phyloP scores from a whole-genome alignment of 106 monocot species.

The Gastrodia elata region DNA sequence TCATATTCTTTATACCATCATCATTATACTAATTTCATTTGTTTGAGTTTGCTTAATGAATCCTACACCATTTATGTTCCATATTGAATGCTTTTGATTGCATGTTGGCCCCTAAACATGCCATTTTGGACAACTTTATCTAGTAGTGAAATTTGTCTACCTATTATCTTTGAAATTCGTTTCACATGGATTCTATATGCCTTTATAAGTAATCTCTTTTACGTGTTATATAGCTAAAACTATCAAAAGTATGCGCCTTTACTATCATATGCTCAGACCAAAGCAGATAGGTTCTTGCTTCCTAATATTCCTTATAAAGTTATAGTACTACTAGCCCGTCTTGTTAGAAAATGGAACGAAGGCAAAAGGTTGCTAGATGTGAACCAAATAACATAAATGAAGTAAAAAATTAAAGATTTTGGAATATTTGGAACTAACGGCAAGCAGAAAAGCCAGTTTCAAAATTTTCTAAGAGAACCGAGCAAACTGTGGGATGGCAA shows the following conservation, averaged over 20 bases:
- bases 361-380: neutral
- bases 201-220: neutral
- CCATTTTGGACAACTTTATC: too few species aligned
- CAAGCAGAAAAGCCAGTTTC: neutral
- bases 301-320: neutral
- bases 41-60: too few species aligned
- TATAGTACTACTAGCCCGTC: neutral
- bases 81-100: too few species aligned
- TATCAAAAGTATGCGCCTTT: neutral
- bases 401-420: neutral
- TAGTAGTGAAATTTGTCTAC: too few species aligned
- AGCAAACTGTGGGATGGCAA: too few species aligned
- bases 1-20: too few species aligned
- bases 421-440: neutral
- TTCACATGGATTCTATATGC: neutral
- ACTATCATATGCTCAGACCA: neutral
- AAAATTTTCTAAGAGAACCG: neutral
- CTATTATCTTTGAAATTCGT: neutral
- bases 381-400: neutral
- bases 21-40: too few species aligned
- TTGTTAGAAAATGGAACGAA: neutral
- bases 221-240: neutral
- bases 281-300: neutral
- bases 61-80: too few species aligned
- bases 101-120: too few species aligned